phyloP scores from a whole-genome alignment of 2,329 filamentous ascomycete genomes.

The Microascus cirrosus region DNA sequence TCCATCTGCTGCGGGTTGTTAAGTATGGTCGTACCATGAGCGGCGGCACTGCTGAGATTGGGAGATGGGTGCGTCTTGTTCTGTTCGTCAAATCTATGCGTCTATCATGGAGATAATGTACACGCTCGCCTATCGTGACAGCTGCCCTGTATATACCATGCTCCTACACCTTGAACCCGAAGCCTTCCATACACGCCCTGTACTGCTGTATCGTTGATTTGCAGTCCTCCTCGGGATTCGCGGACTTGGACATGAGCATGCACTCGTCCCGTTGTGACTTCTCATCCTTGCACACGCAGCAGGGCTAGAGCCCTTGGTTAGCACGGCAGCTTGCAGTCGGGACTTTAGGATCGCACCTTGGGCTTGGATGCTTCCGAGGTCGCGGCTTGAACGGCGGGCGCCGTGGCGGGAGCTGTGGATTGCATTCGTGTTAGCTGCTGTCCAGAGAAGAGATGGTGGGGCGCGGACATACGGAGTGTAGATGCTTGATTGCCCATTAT shows the following conservation, averaged over 20 bases:
- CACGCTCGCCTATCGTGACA: constrained; percentile 4
- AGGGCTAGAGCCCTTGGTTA: constrained; percentile 50
- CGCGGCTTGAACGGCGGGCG: background rate
- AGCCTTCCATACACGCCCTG: constrained; percentile 83
- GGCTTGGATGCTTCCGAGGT: constrained; percentile 5
- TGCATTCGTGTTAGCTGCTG: background rate
- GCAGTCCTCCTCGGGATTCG: constrained; percentile 78
- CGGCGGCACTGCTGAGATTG: background rate
- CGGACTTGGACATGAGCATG: constrained; percentile 89
- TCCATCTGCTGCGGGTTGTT: background rate
- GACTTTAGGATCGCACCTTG: constrained; percentile 6
- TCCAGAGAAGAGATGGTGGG: background rate
- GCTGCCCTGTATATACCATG: background rate
- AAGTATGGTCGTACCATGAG: background rate
- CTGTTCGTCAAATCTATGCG: constrained; percentile 1
- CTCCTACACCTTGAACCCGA: constrained; percentile 62
- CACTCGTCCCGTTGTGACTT: constrained; percentile 91
- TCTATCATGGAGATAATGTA: constrained; percentile 5
- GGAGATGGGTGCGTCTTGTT: constrained; percentile 1
- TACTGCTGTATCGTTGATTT: constrained; percentile 74
- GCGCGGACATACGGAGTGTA: background rate
- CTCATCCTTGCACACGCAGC: constrained; percentile 95
- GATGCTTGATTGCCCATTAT: constrained; percentile 3
- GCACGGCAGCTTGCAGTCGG: background rate
- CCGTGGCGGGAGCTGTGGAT: constrained; percentile 3